A percentile compares a stretch with the other conserved stretches of the same genome.
These are phyloP conservation scores for Takashimella tepidaria DNA, from an alignment of 1,284 basidiomycete species.

Conservation along the genomic window DNA sequence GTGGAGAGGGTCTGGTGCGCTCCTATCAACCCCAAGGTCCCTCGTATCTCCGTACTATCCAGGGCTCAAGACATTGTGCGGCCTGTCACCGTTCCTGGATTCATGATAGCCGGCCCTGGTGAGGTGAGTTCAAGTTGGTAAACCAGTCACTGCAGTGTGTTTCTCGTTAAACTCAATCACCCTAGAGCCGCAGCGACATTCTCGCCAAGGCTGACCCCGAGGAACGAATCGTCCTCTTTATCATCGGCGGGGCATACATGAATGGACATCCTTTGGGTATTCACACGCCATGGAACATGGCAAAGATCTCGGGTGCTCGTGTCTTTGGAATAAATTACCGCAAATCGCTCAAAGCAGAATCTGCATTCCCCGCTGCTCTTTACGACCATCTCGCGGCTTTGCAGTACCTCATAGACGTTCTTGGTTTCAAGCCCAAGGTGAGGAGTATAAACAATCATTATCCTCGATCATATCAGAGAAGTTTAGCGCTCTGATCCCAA, in stretches of 20 bases:
- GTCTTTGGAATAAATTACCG: slow-evolving; percentile 15
- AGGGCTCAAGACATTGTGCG: slow-evolving; percentile 1
- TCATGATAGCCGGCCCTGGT: slow-evolving; percentile 9
- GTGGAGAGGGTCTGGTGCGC: neutral
- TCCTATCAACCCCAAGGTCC: neutral
- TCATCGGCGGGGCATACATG: slow-evolving; percentile 13
- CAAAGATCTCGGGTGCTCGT: slow-evolving; percentile 5
- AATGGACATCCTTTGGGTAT: slow-evolving; percentile 13
- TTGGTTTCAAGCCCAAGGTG: slow-evolving; percentile 13
- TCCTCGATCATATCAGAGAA: too few relatives aligned
- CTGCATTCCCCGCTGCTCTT: slow-evolving; percentile 8
- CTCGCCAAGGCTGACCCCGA: slow-evolving; percentile 7
- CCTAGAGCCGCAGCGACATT: neutral
- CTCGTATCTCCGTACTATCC: neutral
- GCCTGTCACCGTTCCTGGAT: neutral
- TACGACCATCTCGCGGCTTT: slow-evolving; percentile 11
- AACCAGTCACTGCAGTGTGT: neutral
- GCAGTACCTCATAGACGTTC: slow-evolving; percentile 10
- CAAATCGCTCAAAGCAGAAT: slow-evolving; percentile 8
- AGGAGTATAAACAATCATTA: too few relatives aligned
- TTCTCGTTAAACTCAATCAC: neutral
- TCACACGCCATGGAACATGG: slow-evolving; percentile 7
- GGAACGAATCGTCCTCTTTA: slow-evolving; percentile 11
- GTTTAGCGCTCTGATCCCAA: neutral
- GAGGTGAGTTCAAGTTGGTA: neutral